These are phyloP conservation scores for Setomelanomma holmii DNA, from an alignment of 2,329 filamentous ascomycete genomes.

Conservation along the genomic window DNA sequence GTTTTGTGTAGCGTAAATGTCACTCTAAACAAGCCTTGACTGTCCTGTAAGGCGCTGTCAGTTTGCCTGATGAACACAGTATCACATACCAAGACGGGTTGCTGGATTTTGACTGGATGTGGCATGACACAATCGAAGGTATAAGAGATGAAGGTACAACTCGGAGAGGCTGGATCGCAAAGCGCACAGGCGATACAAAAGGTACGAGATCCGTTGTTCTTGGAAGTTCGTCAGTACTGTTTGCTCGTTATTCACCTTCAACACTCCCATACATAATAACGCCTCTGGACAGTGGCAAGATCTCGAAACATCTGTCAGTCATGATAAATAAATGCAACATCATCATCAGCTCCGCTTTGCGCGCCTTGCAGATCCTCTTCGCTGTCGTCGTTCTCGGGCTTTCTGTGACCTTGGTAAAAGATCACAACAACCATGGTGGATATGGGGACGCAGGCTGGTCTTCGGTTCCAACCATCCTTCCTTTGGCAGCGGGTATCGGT, in stretches of 20 bases:
- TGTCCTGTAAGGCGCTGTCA: background rate
- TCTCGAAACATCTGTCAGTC: background rate
- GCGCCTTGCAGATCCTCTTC: slow-evolving; percentile 25
- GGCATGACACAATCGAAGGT: background rate
- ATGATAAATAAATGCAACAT: slow-evolving; percentile 1
- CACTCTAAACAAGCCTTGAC: background rate
- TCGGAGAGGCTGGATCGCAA: background rate
- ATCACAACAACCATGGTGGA: slow-evolving; percentile 4
- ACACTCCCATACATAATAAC: background rate
- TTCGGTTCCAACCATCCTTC: slow-evolving; percentile 2
- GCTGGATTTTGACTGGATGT: background rate
- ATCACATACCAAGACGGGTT: background rate
- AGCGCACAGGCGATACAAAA: background rate
- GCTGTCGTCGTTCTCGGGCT: slow-evolving; percentile 21
- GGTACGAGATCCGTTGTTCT: background rate
- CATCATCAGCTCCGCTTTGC: slow-evolving; percentile 16
- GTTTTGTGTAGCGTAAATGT: background rate
- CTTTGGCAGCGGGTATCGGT: slow-evolving; percentile 7
- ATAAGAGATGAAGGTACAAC: background rate
- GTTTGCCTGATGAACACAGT: background rate
- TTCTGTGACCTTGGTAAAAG: slow-evolving; percentile 20
- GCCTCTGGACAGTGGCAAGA: background rate
- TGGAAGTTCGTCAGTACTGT: background rate
- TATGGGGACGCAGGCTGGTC: background rate
- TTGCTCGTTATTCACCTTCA: background rate